Evolutionary conservation across 441 rosid genomes (phyloP), one percentile per base, ranked within the genome.

Genomic region (Euphorbia corollata): DNA sequence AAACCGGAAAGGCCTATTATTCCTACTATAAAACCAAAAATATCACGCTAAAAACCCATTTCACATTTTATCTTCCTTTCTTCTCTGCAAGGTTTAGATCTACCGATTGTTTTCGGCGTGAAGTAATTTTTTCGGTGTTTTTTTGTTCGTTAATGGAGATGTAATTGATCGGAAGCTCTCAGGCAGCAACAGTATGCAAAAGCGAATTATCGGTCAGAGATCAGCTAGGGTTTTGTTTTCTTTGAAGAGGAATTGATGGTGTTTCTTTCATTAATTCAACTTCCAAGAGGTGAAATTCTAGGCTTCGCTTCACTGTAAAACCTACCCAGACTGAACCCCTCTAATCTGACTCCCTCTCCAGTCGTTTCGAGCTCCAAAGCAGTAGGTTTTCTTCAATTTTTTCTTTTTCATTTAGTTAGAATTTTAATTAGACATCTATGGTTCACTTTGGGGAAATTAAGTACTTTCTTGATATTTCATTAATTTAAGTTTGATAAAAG

Each of bases 101-200:
- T 36, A 0, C 32, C 8, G 3, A 12, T 65, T 3, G 0, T 56
- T 22, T 9, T 1, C 6, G 9, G 9, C 55, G 12, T 20, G 11
- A 2, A 6, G 8, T 22, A 0, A 8, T 48, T 38, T 4, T 11
- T 20, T 54, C 19, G 22, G 11, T 9, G 61, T 8, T 56, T 0
- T 0, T 56, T 10, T 19, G 6, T 19, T 67, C 36, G 41, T 8
- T 15, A 63, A 89, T 90, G 93, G 96, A 92, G 80, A 80, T 87
- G 16, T 84, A 93, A 8, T 81, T 84, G 69, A 83, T 85, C n/a
- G 83, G 85, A 2, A 81, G 73, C 50, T 73, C 92, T 34, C 89
- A 81, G 80, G 85, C 83, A 2, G 78, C 66, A 53, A 68, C 66
- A 48, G 69, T 80, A 4, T 71, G 69, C 27, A 70, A 78, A 67